Evolutionary conservation across 768 basidiomycete genomes (phyloP).

Genomic region (Kwoniella sp.): DNA sequence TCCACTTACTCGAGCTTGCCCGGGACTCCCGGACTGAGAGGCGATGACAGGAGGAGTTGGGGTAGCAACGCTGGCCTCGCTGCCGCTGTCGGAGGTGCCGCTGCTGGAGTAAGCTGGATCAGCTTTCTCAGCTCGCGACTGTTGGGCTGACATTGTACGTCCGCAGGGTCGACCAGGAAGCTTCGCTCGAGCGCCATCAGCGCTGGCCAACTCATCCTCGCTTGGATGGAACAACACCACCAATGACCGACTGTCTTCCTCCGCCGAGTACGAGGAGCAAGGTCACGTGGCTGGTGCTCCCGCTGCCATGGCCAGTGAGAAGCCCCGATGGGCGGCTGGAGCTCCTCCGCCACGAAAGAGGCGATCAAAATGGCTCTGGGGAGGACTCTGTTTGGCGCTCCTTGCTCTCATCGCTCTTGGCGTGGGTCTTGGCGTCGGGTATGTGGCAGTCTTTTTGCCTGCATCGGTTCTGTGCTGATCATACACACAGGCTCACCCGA

Average conservation of each 20-base stretch:
- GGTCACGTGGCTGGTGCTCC: constrained; percentile 27
- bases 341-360: constrained; percentile 4
- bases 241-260: constrained; percentile 16
- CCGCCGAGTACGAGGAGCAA: constrained; percentile 35
- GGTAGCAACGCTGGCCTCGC: constrained; percentile 32
- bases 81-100: constrained; percentile 26
- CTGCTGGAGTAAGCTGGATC: constrained; percentile 24
- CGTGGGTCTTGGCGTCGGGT: constrained; percentile 45
- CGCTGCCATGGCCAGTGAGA: constrained; percentile 25
- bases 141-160: too few relatives aligned
- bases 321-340: constrained; percentile 30
- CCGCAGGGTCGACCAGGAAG: constrained; percentile 13
- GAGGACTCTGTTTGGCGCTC: constrained; percentile 22
- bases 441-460: constrained; percentile 2
- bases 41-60: constrained; percentile 30
- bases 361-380: constrained; percentile 38
- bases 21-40: constrained; percentile 27
- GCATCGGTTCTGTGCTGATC: too few relatives aligned
- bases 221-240: constrained; percentile 27
- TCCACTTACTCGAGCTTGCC: constrained; percentile 27
- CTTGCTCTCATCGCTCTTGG: constrained; percentile 31
- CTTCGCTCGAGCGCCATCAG: constrained; percentile 16
- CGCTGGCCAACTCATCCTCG: constrained; percentile 21
- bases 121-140: background rate
- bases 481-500: constrained; percentile 24